A percentile compares a stretch with the other conserved stretches of the same genome.
Conservation (phyloP, 345 rosid genomes). For the Eucalyptus pumila region DNA sequence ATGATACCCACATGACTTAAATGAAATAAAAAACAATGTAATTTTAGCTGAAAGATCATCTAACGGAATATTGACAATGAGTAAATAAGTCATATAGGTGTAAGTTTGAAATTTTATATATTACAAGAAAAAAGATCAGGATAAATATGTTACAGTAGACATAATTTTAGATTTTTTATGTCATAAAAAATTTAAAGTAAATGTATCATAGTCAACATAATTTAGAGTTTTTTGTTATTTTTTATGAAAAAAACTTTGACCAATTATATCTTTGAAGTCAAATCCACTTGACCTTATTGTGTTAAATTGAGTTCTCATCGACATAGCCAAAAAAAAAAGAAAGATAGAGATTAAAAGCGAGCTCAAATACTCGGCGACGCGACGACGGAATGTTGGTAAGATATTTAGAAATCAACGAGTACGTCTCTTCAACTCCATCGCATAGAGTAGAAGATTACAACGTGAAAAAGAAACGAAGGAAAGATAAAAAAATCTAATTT, state of each 20-base stretch:
- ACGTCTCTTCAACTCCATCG: not conserved
- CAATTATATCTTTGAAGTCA: not conserved
- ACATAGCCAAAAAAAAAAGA: too few species aligned
- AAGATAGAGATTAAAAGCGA: not conserved
- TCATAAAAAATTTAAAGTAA: too few species aligned
- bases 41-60: too few species aligned
- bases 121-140: too few species aligned
- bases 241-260: not conserved
- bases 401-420: not conserved
- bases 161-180: not conserved
- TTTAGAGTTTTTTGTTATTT: too few species aligned
- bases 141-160: not conserved
- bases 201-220: too few species aligned
- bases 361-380: not conserved
- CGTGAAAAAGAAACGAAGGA: not conserved
- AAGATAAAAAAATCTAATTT: not conserved
- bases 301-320: not conserved
- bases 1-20: not conserved
- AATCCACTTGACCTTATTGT: not conserved
- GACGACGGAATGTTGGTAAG: not conserved
- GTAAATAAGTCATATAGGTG: accelerated
- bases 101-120: too few species aligned
- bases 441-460: not conserved
- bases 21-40: too few species aligned
- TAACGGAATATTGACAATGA: accelerated